These are phyloP conservation scores for Rhodotorula toruloides DNA, from an alignment of 768 basidiomycete species.

Conservation along the genomic window DNA sequence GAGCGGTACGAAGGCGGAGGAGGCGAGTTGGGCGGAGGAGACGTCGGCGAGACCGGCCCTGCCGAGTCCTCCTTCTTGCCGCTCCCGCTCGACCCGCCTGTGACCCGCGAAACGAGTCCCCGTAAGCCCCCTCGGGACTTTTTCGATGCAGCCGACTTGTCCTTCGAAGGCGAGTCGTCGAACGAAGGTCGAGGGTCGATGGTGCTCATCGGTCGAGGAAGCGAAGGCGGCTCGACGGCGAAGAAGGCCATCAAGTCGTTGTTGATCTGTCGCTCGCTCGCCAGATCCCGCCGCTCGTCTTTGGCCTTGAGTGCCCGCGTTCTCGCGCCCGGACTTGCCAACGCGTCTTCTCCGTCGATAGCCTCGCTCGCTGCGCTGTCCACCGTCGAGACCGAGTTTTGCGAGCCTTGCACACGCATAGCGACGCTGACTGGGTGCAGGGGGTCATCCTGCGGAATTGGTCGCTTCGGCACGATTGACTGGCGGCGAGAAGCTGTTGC, in stretches of 20 bases:
- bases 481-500: neutral
- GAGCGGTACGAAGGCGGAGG: neutral
- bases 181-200: neutral
- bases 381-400: neutral
- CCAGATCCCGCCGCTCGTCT: conserved; percentile 27
- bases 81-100: neutral
- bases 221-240: conserved; percentile 12
- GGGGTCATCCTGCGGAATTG: neutral
- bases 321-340: neutral
- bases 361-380: neutral
- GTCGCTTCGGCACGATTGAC: neutral
- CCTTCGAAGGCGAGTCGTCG: neutral
- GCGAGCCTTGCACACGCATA: conserved; percentile 18
- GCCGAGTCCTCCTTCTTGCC: neutral
- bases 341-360: no score
- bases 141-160: neutral
- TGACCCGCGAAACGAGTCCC: conserved; percentile 12
- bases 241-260: conserved; percentile 33
- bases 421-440: conserved; percentile 3
- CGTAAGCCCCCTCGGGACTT: conserved; percentile 8
- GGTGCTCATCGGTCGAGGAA: neutral
- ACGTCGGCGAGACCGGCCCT: no score
- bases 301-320: conserved; percentile 24
- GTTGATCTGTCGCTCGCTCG: conserved; percentile 35
- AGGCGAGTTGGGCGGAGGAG: neutral